These are phyloP conservation scores for Mycena albidolilacea DNA, from an alignment of 768 basidiomycete genomes.

Conservation along the genomic window DNA sequence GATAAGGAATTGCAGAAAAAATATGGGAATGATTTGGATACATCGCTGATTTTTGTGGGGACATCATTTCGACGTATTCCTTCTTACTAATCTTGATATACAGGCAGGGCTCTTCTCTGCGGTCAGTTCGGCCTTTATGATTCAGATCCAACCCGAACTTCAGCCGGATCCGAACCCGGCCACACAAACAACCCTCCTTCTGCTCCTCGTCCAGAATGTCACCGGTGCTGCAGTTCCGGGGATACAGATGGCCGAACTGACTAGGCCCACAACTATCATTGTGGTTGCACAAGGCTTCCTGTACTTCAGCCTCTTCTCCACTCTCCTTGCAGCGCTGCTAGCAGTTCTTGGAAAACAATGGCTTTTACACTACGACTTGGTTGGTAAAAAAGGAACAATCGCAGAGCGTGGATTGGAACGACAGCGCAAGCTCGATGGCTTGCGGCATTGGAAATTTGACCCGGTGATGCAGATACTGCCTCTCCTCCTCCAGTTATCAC, in stretches of 20 bases:
- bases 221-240: background rate
- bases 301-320: conserved; percentile 12
- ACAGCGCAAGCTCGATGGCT: conserved; percentile 3
- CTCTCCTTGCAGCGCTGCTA: background rate
- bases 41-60: conserved; percentile 8
- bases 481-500: conserved; percentile 9
- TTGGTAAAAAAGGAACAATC: background rate
- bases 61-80: too few species aligned
- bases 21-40: conserved; percentile 8
- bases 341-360: conserved; percentile 15
- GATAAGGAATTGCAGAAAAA: conserved; percentile 4
- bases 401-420: conserved; percentile 15
- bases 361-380: conserved; percentile 9
- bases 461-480: conserved; percentile 13
- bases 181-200: background rate
- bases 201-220: conserved; percentile 1
- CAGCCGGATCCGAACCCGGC: background rate
- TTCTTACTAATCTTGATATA: background rate
- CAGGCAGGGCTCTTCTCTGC: conserved; percentile 25
- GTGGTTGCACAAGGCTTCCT: conserved; percentile 4
- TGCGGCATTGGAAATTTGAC: conserved; percentile 1
- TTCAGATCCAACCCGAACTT: conserved; percentile 12
- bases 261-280: background rate
- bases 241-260: background rate
- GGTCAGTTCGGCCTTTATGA: conserved; percentile 19